These are phyloP conservation scores for Cyphellophora europaea DNA, from an alignment of 2,329 filamentous ascomycete genomes.

Conservation along the genomic window DNA sequence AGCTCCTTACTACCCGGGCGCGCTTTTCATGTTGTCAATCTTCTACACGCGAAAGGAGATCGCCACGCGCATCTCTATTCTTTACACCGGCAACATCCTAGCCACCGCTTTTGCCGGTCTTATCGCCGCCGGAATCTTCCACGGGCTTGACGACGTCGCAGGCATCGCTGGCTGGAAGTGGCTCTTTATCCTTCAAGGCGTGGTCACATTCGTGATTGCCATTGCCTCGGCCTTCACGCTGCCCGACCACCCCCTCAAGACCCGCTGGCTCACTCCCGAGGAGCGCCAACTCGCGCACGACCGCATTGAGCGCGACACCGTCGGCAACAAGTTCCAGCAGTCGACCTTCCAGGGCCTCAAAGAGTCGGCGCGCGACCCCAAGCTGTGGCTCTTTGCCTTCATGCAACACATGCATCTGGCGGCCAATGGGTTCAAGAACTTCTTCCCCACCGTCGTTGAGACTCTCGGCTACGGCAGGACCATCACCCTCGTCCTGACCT, in stretches of 20 bases:
- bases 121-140: constrained; percentile 23
- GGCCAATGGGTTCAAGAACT: constrained; percentile 35
- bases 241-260: constrained; percentile 39
- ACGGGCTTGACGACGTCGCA: constrained; percentile 29
- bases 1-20: constrained; percentile 26
- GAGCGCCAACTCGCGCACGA: constrained; percentile 42
- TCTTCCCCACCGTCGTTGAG: constrained; percentile 37
- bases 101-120: constrained; percentile 33
- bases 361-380: constrained; percentile 42
- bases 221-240: constrained; percentile 28
- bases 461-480: constrained; percentile 39
- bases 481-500: constrained; percentile 41
- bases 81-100: constrained; percentile 27
- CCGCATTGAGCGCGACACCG: constrained; percentile 37
- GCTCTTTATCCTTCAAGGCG: constrained; percentile 43
- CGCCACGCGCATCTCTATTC: constrained; percentile 24
- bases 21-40: constrained; percentile 32
- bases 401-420: constrained; percentile 39
- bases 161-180: constrained; percentile 33
- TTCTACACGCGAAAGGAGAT: constrained; percentile 26
- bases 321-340: constrained; percentile 20
- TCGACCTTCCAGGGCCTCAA: constrained; percentile 28
- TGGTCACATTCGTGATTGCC: constrained; percentile 21
- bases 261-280: constrained; percentile 31
- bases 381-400: constrained; percentile 50